Evolutionary conservation across 2,329 filamentous ascomycete species (phyloP).

Genomic region (Chrysoporthe deuterocubensis): DNA sequence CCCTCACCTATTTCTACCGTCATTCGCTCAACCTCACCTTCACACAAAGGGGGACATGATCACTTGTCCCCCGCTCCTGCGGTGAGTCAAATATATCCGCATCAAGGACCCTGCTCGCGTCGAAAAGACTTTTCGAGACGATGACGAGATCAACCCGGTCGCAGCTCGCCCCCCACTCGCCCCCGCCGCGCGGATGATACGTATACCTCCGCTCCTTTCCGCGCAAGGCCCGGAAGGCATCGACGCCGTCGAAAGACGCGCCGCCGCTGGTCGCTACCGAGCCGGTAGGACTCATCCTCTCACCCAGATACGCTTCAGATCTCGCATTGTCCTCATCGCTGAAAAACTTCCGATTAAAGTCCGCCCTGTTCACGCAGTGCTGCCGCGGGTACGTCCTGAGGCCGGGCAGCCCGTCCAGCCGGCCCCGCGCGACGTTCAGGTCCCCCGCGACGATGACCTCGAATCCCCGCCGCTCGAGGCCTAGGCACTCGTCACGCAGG

Average conservation of each 20-base stretch:
- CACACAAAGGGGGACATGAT: conserved; percentile 57
- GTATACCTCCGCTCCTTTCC: conserved; percentile 50
- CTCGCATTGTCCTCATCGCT: conserved; percentile 30
- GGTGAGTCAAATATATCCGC: conserved; percentile 42
- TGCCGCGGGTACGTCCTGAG: conserved; percentile 48
- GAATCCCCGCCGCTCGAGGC: conserved; percentile 46
- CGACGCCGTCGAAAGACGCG: conserved; percentile 41
- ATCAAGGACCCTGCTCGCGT: conserved; percentile 31
- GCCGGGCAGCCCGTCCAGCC: conserved; percentile 46
- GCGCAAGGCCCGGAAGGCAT: conserved; percentile 52
- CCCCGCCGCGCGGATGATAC: conserved; percentile 48
- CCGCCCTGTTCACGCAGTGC: conserved; percentile 53
- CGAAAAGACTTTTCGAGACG: conserved; percentile 43
- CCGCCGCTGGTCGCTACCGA: conserved; percentile 35
- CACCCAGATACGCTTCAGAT: conserved; percentile 25
- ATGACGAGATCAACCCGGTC: conserved; percentile 59
- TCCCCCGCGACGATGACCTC: conserved; percentile 54
- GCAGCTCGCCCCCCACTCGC: conserved; percentile 52
- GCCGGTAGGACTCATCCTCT: neutral
- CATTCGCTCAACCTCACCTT: conserved; percentile 29
- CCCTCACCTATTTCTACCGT: too few species aligned
- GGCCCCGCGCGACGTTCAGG: conserved; percentile 52
- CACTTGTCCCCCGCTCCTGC: conserved; percentile 53
- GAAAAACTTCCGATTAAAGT: conserved; percentile 56
- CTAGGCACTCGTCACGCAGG: conserved; percentile 48